phyloP scores from a whole-genome alignment of 2,329 filamentous ascomycete genomes.

The Paecilomyces sp. region DNA sequence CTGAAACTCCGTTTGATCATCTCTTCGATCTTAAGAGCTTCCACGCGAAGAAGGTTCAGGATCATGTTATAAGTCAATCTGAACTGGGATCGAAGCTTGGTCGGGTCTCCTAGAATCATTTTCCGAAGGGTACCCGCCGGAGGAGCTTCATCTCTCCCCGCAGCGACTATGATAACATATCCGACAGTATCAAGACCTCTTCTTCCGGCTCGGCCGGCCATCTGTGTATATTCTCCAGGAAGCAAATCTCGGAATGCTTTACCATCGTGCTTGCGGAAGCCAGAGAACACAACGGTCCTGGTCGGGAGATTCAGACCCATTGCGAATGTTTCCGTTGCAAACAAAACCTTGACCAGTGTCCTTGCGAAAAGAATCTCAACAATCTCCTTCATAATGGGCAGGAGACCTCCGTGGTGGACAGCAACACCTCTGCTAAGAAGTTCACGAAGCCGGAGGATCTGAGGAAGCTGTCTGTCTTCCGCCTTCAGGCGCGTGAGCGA shows the following conservation, averaged over 20 bases:
- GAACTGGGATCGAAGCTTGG: conserved; percentile 93
- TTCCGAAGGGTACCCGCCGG: conserved; percentile 74
- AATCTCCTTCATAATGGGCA: conserved; percentile 96
- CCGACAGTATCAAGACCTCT: conserved; percentile 89
- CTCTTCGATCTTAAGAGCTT: conserved; percentile 96
- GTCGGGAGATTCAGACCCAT: conserved; percentile 97
- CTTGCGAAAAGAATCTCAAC: conserved; percentile 95
- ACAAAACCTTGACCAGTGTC: conserved; percentile 91
- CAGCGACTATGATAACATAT: conserved; percentile 82
- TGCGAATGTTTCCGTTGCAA: conserved; percentile 96
- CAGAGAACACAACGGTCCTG: conserved; percentile 93
- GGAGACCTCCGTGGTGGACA: conserved; percentile 87
- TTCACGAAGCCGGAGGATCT: conserved; percentile 82
- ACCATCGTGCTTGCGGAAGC: conserved; percentile 93
- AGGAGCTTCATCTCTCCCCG: conserved; percentile 79
- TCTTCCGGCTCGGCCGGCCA: conserved; percentile 91
- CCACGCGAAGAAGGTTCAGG: conserved; percentile 84
- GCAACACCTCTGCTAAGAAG: conserved; percentile 83
- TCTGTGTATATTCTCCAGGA: conserved; percentile 96
- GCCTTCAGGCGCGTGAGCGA: conserved; percentile 85
- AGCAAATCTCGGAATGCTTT: conserved; percentile 84
- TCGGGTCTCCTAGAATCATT: conserved; percentile 95
- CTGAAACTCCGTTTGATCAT: conserved; percentile 99
- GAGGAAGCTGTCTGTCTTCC: conserved; percentile 83
- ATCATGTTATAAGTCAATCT: conserved; percentile 99